A percentile compares a stretch with the other conserved stretches of the same genome.
These are phyloP conservation scores for Sporobolomyces roseus DNA, from an alignment of 768 basidiomycete genomes.

Conservation along the genomic window DNA sequence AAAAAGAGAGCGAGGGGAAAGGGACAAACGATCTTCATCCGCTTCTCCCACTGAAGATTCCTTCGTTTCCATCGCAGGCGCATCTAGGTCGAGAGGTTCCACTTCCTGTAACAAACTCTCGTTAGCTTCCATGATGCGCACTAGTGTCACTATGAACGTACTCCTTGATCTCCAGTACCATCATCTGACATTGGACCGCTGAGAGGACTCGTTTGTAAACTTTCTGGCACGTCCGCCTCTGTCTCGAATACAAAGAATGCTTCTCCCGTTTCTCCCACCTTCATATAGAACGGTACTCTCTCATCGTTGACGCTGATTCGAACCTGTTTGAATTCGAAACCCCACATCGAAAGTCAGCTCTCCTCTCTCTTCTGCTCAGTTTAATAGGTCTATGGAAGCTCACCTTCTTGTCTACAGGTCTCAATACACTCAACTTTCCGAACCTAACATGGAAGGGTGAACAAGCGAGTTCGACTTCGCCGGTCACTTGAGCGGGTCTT, in stretches of 20 bases:
- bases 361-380: no score
- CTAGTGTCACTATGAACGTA: neutral
- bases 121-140: conserved; percentile 1
- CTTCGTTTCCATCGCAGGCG: conserved; percentile 40
- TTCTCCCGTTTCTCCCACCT: conserved; percentile 97
- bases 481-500: conserved; percentile 55
- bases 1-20: neutral
- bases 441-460: conserved; percentile 97
- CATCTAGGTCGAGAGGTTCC: conserved; percentile 81
- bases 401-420: conserved; percentile 91
- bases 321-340: conserved; percentile 56
- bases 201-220: conserved; percentile 89
- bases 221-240: conserved; percentile 84
- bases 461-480: conserved; percentile 66
- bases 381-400: conserved; percentile 31
- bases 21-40: conserved; percentile 21
- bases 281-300: conserved; percentile 89
- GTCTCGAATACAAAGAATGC: conserved; percentile 99
- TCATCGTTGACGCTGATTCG: conserved; percentile 81
- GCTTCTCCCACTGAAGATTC: conserved; percentile 8
- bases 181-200: conserved; percentile 51
- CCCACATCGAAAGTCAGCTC: neutral
- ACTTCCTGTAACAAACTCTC: conserved; percentile 56
- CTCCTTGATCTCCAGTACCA: conserved; percentile 26
- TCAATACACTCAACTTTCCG: conserved; percentile 91